Base-by-base conservation (phyloP, 2,329 filamentous ascomycete genomes). In the Penicillium fuscoglaucum region DNA sequence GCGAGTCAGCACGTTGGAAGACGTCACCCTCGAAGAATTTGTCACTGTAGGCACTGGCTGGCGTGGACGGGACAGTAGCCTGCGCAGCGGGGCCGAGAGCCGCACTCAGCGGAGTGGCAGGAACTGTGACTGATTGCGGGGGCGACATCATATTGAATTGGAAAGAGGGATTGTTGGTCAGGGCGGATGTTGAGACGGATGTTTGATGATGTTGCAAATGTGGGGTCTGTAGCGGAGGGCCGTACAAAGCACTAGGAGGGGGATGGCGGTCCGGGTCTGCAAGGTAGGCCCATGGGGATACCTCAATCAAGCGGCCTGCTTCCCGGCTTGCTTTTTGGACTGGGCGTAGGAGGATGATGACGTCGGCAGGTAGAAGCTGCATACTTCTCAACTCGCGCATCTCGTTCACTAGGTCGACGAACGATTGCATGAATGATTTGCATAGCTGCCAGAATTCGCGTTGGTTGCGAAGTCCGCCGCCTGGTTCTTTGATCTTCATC, bases 11-110 rank as follows among this genome's bases (percentile, higher is more conserved):
- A 48, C 79, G 70, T 61, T 81, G 78, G 59, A 80, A 81, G 15
- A 81, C 76, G 60, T 81, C 78, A 4, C 79, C 79, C 43, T 78
- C 76, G 62, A 81, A 81, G 57, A 80, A 79, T 35, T 75, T 75
- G 63, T 80, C 78, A 55, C 78, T 77, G 61, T 79, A 79, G 13
- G 77, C 76, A 65, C 74, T 79, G n/a, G 77, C 77, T 6, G 78
- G 78, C 0, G 78, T 79, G 3, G 84, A 90, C 4, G 91, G 90
- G 12, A 96, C 88, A 0, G 91, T 97, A 1, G 93, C 92, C 75
- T 96, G 92, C 55, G 92, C 90, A 21, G 93, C 93, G 6, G 93
- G 91, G 0, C 93, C 93, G 6, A 97, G 81, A 1, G 93, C 93
- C 17, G 92, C 93, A 67, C 90, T 95, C 61, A 96, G 84, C 8